Evolutionary conservation across 1,284 basidiomycete species (phyloP).

Genomic region (Xerocomus minutiporus): DNA sequence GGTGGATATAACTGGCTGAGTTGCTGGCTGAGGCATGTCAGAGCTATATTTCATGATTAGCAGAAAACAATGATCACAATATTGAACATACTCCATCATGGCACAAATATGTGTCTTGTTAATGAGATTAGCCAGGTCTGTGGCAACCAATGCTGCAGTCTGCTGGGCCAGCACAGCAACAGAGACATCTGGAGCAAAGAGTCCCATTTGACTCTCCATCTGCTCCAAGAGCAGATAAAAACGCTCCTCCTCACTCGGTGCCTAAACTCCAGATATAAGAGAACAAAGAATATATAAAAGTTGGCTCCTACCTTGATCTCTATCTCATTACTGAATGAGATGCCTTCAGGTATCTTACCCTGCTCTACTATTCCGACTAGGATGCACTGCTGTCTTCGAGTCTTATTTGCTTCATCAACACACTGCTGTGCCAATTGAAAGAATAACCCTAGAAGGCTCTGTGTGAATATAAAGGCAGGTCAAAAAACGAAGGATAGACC

Average conservation of each 20-base stretch:
- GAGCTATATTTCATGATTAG: constrained; percentile 5
- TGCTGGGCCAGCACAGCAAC: constrained; percentile 73
- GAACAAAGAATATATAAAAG: neutral
- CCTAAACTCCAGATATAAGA: constrained; percentile 42
- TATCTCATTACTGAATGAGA: constrained; percentile 90
- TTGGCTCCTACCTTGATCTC: constrained; percentile 56
- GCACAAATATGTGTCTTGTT: constrained; percentile 59
- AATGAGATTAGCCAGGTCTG: constrained; percentile 76
- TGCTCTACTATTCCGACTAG: constrained; percentile 73
- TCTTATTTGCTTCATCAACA: constrained; percentile 47
- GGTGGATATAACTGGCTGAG: constrained; percentile 27
- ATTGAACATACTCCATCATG: constrained; percentile 43
- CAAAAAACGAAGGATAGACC: neutral
- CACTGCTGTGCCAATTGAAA: constrained; percentile 64
- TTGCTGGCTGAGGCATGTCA: neutral
- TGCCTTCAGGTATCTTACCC: constrained; percentile 60
- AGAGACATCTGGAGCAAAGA: constrained; percentile 77
- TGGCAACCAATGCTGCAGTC: constrained; percentile 88
- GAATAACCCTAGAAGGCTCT: constrained; percentile 44
- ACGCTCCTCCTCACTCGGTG: constrained; percentile 76
- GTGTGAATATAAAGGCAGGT: neutral
- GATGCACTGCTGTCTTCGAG: constrained; percentile 63
- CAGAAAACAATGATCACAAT: neutral
- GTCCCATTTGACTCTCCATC: constrained; percentile 7
- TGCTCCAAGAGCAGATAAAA: constrained; percentile 34